Evolutionary conservation across 75 land plant species (phyloP).

Genomic region (Larix kaempferi): DNA sequence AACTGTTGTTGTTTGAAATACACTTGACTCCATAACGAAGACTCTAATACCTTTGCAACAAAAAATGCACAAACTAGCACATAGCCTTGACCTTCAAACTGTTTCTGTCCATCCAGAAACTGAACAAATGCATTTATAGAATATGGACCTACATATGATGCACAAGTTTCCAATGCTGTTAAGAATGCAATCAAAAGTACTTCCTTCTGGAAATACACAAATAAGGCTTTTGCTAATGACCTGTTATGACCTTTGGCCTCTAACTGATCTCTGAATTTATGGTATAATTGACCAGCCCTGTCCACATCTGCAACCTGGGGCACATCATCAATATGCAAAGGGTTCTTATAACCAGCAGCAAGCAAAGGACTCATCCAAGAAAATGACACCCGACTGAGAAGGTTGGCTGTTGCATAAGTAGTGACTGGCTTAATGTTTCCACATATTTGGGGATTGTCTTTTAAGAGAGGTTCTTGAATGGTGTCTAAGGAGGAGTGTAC

Average conservation of each 20-base stretch:
- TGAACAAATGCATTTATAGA: conserved; percentile 57
- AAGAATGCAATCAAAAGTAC: conserved; percentile 30
- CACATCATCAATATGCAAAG: conserved; percentile 59
- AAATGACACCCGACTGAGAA: conserved; percentile 56
- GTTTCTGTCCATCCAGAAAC: conserved; percentile 29
- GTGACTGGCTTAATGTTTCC: background rate
- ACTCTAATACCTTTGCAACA: conserved; percentile 48
- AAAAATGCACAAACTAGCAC: conserved; percentile 42
- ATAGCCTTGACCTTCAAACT: conserved; percentile 36
- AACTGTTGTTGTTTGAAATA: conserved; percentile 28
- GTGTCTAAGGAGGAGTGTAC: background rate
- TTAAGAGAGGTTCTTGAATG: background rate
- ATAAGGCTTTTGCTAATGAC: conserved; percentile 27
- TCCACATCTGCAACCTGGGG: conserved; percentile 51
- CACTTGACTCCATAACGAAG: conserved; percentile 41
- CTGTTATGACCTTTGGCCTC: conserved; percentile 19
- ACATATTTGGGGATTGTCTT: background rate
- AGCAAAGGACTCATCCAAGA: conserved; percentile 75
- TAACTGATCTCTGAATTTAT: conserved; percentile 31
- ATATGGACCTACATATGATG: conserved; percentile 68
- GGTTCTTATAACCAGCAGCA: conserved; percentile 38
- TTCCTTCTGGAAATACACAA: conserved; percentile 27
- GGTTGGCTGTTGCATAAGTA: conserved; percentile 22
- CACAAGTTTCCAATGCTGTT: conserved; percentile 27
- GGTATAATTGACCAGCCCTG: conserved; percentile 28